These are phyloP conservation scores for Quercus tomentella DNA, from an alignment of 331 rosid genomes.

Conservation along the genomic window DNA sequence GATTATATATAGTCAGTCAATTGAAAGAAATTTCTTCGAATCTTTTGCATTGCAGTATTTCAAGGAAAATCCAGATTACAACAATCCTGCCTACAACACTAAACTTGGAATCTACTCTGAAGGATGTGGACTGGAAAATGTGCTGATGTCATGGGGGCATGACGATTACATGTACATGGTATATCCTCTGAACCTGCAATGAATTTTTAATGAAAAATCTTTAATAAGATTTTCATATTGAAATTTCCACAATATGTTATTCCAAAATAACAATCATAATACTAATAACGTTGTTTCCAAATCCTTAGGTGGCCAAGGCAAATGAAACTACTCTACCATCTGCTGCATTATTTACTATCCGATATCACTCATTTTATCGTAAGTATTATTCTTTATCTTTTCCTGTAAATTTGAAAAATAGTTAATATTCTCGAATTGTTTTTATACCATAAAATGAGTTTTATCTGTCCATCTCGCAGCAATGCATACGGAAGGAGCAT, in stretches of 20 bases:
- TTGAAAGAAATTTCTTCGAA: not conserved
- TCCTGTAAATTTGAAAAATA: not conserved
- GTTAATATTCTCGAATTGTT: not conserved
- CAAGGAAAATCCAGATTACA: constrained; percentile 25
- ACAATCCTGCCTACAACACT: constrained; percentile 9
- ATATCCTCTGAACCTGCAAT: not conserved
- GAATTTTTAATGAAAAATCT: not conserved
- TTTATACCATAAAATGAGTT: not conserved
- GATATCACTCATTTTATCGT: constrained; percentile 59
- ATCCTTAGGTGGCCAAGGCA: constrained; percentile 49
- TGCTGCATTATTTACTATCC: constrained; percentile 43
- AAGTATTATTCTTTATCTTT: not conserved
- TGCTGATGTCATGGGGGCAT: constrained; percentile 34
- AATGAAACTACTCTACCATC: constrained; percentile 49
- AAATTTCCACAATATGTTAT: not conserved
- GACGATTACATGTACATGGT: constrained; percentile 38
- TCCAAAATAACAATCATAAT: not conserved
- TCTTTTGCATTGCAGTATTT: constrained; percentile 6
- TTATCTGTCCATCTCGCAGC: constrained; percentile 27
- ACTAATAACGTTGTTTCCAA: not conserved
- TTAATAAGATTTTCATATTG: not conserved
- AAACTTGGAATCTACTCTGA: constrained; percentile 24
- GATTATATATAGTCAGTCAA: not conserved
- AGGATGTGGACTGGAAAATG: constrained; percentile 31
- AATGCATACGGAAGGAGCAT: constrained; percentile 49